Evolutionary conservation across 495 filamentous ascomycete species (phyloP).

Genomic region (Stereocaulon alpinum): DNA sequence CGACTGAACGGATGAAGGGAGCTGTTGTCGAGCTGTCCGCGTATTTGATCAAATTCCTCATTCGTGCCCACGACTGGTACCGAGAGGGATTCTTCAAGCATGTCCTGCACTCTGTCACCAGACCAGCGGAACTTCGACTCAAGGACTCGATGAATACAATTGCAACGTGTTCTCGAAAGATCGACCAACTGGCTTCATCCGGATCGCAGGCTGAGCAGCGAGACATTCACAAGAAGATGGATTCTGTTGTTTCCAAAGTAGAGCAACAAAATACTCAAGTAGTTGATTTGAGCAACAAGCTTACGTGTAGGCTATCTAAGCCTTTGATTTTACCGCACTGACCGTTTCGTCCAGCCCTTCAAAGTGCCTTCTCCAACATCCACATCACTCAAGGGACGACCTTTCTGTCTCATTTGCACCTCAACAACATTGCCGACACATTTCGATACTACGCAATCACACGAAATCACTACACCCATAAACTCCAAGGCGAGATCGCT

Average conservation of each 20-base stretch:
- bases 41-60: constrained; percentile 27
- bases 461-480: neutral
- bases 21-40: constrained; percentile 27
- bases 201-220: constrained; percentile 12
- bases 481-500: too few species aligned
- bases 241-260: too few species aligned
- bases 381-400: constrained; percentile 1
- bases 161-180: constrained; percentile 2
- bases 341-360: neutral
- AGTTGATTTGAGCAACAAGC: too few species aligned
- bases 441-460: neutral
- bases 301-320: too few species aligned
- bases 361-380: constrained; percentile 1
- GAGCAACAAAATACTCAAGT: too few species aligned
- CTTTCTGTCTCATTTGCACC: neutral
- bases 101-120: constrained; percentile 16
- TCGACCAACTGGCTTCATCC: constrained; percentile 10
- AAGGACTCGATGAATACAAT: constrained; percentile 25
- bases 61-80: constrained; percentile 27
- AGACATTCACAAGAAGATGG: constrained; percentile 10
- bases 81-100: constrained; percentile 22
- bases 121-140: constrained; percentile 21
- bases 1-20: constrained; percentile 26
- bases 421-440: neutral
- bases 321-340: too few species aligned